Base-by-base conservation (phyloP, 192 early-diverging fungal genomes). In the Rhizophagus clarus region DNA sequence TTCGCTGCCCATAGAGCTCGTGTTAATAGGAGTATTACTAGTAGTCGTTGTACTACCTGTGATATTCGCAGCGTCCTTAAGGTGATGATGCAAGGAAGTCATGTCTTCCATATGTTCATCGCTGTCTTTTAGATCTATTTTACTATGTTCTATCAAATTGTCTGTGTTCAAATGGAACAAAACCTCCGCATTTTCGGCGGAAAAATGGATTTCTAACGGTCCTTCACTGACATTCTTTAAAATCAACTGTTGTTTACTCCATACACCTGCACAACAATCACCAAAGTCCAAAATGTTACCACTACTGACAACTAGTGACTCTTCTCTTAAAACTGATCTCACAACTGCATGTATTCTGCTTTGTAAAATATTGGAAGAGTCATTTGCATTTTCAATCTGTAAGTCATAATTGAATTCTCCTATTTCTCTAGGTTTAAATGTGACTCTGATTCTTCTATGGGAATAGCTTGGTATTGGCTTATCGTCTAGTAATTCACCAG, bases 331-430 rank as follows among this genome's bases (percentile, higher is more conserved):
- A 49, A 87, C 93, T 34, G 92, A 90, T 22, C 92, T 87, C 1
- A 96, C 94, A n/a, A 90, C 84, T 1, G 96, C 96, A 76, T 96
- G 93, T 51, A 98, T 90, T 17, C 89, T 89, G 62, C 91, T 91
- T 82, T 95, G 87, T 32, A 94, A 89, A 56, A 92, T 89, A 82
- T 97, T 99, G 61, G 85, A 80, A 12, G 93, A 85, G 79, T 99
- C 97, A 77, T 97, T 97, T 40, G 89, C 83, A 85, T 99, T 99
- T 82, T 97, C 96, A 4, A 99, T 80, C 74, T 95, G 91, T 12
- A 99, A 82, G 40, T 96, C 94, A 83, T 95, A 97, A 34, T 89
- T 88, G 83, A 95, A 97, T 81, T 99, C 98, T 14, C 98, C 98
- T 10, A 93, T 87, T 31, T 95, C 94, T 42, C 87, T 91, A 29